Conservation (phyloP, 192 early-diverging fungal genomes). For the Coemansia sp. region DNA sequence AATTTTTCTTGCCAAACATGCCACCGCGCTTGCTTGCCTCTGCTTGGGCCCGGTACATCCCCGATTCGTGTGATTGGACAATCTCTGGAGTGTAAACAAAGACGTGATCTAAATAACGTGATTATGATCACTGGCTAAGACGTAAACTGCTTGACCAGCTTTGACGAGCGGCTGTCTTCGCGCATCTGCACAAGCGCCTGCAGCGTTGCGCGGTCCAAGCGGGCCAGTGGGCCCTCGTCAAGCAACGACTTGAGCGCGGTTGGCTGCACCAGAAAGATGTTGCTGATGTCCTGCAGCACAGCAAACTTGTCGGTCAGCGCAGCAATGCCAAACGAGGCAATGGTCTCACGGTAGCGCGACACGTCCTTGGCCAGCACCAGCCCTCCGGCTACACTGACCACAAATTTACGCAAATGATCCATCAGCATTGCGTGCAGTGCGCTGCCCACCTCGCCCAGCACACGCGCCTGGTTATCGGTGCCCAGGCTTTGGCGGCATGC, state of each 20-base stretch:
- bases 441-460: constrained; percentile 77
- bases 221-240: constrained; percentile 79
- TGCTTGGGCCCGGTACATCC: neutral
- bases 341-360: constrained; percentile 86
- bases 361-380: constrained; percentile 91
- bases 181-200: constrained; percentile 86
- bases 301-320: constrained; percentile 82
- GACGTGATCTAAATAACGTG: neutral
- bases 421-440: constrained; percentile 81
- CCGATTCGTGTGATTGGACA: neutral
- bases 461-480: constrained; percentile 72
- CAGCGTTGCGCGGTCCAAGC: constrained; percentile 75
- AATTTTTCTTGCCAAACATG: constrained; percentile 3
- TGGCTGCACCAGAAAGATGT: constrained; percentile 89
- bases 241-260: constrained; percentile 86
- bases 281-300: constrained; percentile 88
- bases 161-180: constrained; percentile 72
- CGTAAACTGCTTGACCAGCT: constrained; percentile 35
- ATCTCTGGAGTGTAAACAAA: neutral
- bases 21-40: neutral
- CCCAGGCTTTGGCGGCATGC: constrained; percentile 65
- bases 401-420: constrained; percentile 91
- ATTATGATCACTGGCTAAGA: constrained; percentile 5
- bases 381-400: constrained; percentile 82
- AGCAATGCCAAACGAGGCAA: constrained; percentile 73